Evolutionary conservation across 1,284 basidiomycete species (phyloP), one percentile per base, ranked within the genome.

Genomic region (Athelia psychrophila): DNA sequence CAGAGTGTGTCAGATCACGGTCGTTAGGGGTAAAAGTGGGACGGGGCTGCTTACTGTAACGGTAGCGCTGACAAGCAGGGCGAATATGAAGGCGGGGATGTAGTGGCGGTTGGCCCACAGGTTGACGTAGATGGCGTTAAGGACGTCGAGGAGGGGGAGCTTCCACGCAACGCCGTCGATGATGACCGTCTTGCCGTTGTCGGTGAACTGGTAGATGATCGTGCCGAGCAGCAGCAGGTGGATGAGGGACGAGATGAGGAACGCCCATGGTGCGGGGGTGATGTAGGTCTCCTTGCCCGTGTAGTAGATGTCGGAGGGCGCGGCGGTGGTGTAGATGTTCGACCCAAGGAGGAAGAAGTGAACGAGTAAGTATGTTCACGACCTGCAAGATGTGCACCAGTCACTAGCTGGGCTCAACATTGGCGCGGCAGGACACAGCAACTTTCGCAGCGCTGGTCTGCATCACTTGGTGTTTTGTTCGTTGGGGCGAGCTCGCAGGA

Each of bases 191-290:
- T 95, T 93, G 36, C 93, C 95, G n/a, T 62, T 62, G 20, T 84
- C 78, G 70, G 84, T 85, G 80, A 95, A 95, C 66, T 95, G 93
- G 81, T 92, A 95, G 72, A 94, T 79, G 62, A 95, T 75, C 27
- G 89, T 91, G 42, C 93, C 92, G 53, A 97, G 80, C 49, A 97
- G 83, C 30, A n/a, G n/a, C n/a, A 93, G 65, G 71, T 97, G 93
- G 63, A 94, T 92, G 56, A 93, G 70, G 23, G 88, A 86, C 89
- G 90, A 92, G 62, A 93, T 88, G 68, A 84, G 78, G 73, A 91
- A 93, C 2, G 88, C 84, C 84, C 91, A 96, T 88, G 88, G 84
- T 20, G 91, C 91, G 30, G 95, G 94, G 1, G 93, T 95, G 54
- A 97, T 74, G 68, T 94, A 97, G 5, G 93, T 95, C 61, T 89